Conservation (phyloP, 2,329 filamentous ascomycete species). For the Epichloe sp. region DNA sequence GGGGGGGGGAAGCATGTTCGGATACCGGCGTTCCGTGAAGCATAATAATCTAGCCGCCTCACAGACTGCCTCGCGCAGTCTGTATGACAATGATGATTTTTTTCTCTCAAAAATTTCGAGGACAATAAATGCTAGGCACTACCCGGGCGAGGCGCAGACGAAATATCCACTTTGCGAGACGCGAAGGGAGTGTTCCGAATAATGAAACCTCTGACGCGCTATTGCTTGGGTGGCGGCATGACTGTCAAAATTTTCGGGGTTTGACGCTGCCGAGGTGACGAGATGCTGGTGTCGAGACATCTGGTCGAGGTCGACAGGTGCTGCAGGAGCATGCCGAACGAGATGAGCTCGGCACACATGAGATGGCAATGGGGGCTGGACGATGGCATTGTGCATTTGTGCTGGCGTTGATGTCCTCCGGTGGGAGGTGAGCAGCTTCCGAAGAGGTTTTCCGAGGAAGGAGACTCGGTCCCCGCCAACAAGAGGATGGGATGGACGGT, state of each 20-base stretch:
- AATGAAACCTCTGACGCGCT: not conserved
- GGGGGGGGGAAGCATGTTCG: no score
- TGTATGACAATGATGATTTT: not conserved
- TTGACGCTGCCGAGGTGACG: not conserved
- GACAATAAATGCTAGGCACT: no score
- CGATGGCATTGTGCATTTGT: not conserved
- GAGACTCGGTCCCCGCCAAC: no score
- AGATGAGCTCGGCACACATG: constrained; percentile 22
- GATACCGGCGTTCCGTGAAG: no score
- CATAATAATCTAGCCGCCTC: no score
- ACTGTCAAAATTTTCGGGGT: not conserved
- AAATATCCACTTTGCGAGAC: no score
- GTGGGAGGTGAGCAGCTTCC: not conserved
- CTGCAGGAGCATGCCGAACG: constrained; percentile 24
- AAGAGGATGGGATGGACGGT: no score
- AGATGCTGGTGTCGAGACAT: constrained; percentile 2
- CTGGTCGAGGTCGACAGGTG: constrained; percentile 18
- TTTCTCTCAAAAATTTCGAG: no score
- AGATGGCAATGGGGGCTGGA: constrained; percentile 14
- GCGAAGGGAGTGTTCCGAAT: no score
- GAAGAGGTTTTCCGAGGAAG: no score
- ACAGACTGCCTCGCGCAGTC: no score
- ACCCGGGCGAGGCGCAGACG: no score
- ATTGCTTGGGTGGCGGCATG: not conserved
- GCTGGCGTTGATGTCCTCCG: not conserved